phyloP scores from a whole-genome alignment of 2,329 filamentous ascomycete genomes.

The Didymella pomorum region DNA sequence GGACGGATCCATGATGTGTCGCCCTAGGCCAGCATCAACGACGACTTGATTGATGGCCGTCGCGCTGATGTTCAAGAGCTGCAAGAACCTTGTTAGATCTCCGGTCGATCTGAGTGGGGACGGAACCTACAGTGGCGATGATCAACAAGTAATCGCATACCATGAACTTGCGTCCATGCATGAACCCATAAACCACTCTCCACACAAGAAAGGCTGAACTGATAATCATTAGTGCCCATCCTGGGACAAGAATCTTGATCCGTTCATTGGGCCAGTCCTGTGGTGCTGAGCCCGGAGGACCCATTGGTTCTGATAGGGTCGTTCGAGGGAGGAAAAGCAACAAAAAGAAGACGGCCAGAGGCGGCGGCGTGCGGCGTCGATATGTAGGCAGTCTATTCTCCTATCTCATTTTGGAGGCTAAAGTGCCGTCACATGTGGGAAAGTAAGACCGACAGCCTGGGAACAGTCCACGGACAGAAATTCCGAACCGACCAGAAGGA shows the following conservation, averaged over 20 bases:
- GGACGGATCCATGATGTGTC: constrained; percentile 37
- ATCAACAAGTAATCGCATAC: constrained; percentile 39
- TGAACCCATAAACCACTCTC: constrained; percentile 35
- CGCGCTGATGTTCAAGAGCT: constrained; percentile 32
- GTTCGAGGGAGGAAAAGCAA: constrained; percentile 3
- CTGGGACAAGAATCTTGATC: constrained; percentile 31
- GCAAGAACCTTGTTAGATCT: constrained; percentile 14
- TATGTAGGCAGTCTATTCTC: constrained; percentile 8
- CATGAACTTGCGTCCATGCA: constrained; percentile 33
- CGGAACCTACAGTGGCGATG: constrained; percentile 33
- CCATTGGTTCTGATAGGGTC: constrained; percentile 20
- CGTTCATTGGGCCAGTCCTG: constrained; percentile 38
- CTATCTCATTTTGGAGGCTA: neutral
- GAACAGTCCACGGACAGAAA: neutral
- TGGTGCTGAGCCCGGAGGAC: constrained; percentile 9
- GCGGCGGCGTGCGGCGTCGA: constrained; percentile 5
- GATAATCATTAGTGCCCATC: constrained; percentile 30
- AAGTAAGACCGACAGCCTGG: constrained; percentile 1
- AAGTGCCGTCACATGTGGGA: constrained; percentile 2
- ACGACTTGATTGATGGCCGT: constrained; percentile 23
- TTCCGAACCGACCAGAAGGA: constrained; percentile 7
- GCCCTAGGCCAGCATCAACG: constrained; percentile 31
- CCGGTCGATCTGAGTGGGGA: constrained; percentile 6
- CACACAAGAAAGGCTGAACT: constrained; percentile 36
- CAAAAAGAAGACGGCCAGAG: neutral